Conservation (phyloP, 2,329 filamentous ascomycete species). For the Penicillium sp. region DNA sequence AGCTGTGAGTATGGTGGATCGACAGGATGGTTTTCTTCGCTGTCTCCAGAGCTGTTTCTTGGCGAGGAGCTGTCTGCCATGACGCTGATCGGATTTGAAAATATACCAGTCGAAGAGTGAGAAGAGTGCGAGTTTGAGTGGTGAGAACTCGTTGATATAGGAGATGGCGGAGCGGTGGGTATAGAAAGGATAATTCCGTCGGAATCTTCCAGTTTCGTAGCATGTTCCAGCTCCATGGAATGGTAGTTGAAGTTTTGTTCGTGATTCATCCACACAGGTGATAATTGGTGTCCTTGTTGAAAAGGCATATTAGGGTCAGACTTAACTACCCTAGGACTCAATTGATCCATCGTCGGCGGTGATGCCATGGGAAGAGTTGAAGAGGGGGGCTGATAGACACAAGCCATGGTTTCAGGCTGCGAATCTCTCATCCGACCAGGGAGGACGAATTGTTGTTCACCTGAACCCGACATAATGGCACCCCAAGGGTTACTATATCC, state of each 20-base stretch:
- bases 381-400: not conserved
- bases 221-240: not conserved
- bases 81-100: slow-evolving; percentile 1
- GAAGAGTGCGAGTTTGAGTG: slow-evolving; percentile 10
- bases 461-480: not conserved
- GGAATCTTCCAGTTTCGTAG: slow-evolving; percentile 7
- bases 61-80: slow-evolving; percentile 26
- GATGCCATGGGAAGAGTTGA: not conserved
- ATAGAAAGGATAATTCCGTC: slow-evolving; percentile 5
- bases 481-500: slow-evolving; percentile 12
- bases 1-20: slow-evolving; percentile 78
- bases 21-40: slow-evolving; percentile 32
- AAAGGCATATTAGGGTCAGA: not conserved
- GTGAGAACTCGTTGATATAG: slow-evolving; percentile 24
- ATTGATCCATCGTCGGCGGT: not conserved
- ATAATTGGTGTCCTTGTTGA: not conserved
- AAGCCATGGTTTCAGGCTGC: not conserved
- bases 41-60: slow-evolving; percentile 16
- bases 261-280: not conserved
- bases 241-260: not conserved
- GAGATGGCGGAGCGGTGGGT: slow-evolving; percentile 18
- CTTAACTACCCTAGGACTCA: not conserved
- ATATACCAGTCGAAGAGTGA: not conserved
- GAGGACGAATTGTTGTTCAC: not conserved
- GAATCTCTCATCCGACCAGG: not conserved